phyloP scores from a whole-genome alignment of 2,329 filamentous ascomycete genomes.

The Verticillium alfalfae region DNA sequence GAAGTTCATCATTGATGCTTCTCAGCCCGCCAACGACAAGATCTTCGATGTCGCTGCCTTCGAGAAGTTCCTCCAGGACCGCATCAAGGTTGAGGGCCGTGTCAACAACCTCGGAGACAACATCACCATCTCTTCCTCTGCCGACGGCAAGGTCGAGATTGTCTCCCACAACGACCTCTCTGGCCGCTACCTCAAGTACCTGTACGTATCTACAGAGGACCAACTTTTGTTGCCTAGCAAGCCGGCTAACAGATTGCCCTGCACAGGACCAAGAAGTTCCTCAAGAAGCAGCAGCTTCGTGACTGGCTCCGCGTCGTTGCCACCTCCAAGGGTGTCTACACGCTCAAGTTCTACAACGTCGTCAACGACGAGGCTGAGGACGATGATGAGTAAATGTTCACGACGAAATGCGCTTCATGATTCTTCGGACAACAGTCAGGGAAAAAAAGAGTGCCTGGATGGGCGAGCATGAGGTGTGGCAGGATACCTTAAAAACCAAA shows the following conservation, averaged over 20 bases:
- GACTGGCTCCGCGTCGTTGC: conserved; percentile 99
- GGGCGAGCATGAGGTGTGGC: conserved; percentile 10
- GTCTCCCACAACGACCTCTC: conserved; percentile 97
- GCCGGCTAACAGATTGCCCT: not conserved
- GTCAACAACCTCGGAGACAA: conserved; percentile 96
- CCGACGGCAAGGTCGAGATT: conserved; percentile 97
- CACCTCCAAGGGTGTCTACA: conserved; percentile 96
- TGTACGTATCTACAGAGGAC: conserved; percentile 54
- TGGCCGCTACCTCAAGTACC: conserved; percentile 98
- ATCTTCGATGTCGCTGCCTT: conserved; percentile 99
- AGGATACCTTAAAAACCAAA: conserved; percentile 9
- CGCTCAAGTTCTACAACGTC: conserved; percentile 99
- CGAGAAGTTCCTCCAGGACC: conserved; percentile 99
- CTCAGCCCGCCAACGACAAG: conserved; percentile 97
- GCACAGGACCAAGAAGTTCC: conserved; percentile 97
- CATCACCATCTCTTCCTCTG: conserved; percentile 83
- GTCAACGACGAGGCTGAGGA: conserved; percentile 97
- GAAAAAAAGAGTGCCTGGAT: conserved; percentile 6
- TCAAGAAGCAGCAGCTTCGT: conserved; percentile 99
- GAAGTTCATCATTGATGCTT: conserved; percentile 99
- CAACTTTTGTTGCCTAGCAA: not conserved
- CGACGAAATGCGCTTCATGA: not conserved
- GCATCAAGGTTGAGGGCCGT: conserved; percentile 99
- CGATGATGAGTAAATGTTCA: conserved; percentile 82
- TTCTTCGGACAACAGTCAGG: conserved; percentile 3